A percentile compares a stretch with the other conserved stretches of the same genome.
phyloP scores from a whole-genome alignment of 805 yeast species.

The Starmerella sp. region DNA sequence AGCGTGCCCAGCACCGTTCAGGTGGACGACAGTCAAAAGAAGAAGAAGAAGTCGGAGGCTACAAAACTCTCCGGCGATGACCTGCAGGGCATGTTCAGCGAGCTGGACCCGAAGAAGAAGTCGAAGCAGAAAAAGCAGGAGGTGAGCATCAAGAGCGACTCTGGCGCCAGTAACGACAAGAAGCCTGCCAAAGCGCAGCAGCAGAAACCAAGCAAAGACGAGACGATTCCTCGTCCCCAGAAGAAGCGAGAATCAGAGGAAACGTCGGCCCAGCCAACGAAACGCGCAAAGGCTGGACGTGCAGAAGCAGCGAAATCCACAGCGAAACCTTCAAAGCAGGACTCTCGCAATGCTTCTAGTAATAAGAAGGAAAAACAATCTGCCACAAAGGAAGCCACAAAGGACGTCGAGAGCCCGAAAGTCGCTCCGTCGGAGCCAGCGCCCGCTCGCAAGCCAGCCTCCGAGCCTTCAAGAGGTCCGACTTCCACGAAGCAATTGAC shows the following conservation, averaged over 20 bases:
- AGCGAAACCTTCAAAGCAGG: too few species aligned
- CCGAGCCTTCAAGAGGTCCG: neutral
- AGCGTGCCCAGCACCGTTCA: conserved; percentile 14
- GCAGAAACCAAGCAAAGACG: neutral
- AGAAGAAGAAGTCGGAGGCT: conserved; percentile 7
- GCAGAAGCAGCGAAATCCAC: neutral
- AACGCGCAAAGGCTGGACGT: neutral
- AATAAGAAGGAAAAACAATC: too few species aligned
- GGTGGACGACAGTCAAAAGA: conserved; percentile 8
- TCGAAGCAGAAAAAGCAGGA: neutral
- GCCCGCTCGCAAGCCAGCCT: neutral
- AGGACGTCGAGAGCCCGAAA: neutral
- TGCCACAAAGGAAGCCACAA: neutral
- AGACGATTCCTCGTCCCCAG: neutral
- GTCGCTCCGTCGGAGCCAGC: neutral
- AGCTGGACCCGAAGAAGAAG: conserved; percentile 5
- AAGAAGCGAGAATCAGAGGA: neutral
- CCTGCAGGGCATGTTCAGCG: conserved; percentile 15
- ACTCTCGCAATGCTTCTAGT: too few species aligned
- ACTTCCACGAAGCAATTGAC: conserved; percentile 40
- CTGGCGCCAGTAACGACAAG: neutral
- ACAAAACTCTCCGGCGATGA: conserved; percentile 12
- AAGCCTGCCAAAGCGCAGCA: neutral
- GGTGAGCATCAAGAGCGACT: neutral
- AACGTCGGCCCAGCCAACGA: neutral